Evolutionary conservation across 495 filamentous ascomycete genomes (phyloP).

Genomic region (Neurospora tetraspora): DNA sequence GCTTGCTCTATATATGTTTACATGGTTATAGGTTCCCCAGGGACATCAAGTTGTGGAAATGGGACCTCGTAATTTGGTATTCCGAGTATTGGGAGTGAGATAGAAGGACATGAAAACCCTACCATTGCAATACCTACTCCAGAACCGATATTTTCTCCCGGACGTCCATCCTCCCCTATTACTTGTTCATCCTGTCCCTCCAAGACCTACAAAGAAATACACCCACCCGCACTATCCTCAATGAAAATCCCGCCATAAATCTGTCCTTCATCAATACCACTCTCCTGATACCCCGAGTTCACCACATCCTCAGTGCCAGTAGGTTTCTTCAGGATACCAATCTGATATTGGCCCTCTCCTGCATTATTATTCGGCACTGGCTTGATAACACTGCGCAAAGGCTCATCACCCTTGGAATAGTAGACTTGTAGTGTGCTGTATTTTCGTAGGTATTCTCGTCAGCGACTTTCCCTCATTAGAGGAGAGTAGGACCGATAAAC

Average conservation of each 20-base stretch:
- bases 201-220: slow-evolving; percentile 29
- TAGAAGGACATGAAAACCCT: background rate
- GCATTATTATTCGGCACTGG: slow-evolving; percentile 41
- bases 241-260: slow-evolving; percentile 48
- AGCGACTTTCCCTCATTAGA: too few species aligned
- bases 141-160: background rate
- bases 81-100: background rate
- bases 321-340: slow-evolving; percentile 48
- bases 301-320: slow-evolving; percentile 43
- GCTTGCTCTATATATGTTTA: background rate
- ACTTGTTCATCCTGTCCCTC: background rate
- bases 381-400: slow-evolving; percentile 35
- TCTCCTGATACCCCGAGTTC: slow-evolving; percentile 43
- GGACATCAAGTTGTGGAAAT: background rate
- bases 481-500: too few species aligned
- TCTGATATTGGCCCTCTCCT: slow-evolving; percentile 46
- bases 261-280: slow-evolving; percentile 39
- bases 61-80: background rate
- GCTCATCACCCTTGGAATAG: slow-evolving; percentile 40
- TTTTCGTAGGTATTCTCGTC: background rate
- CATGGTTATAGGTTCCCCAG: too few species aligned
- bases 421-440: slow-evolving; percentile 43
- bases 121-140: background rate
- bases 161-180: too few species aligned
- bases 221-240: slow-evolving; percentile 37